These are phyloP conservation scores for Gnetum montanum DNA, from an alignment of 75 land plant genomes.

Conservation along the genomic window DNA sequence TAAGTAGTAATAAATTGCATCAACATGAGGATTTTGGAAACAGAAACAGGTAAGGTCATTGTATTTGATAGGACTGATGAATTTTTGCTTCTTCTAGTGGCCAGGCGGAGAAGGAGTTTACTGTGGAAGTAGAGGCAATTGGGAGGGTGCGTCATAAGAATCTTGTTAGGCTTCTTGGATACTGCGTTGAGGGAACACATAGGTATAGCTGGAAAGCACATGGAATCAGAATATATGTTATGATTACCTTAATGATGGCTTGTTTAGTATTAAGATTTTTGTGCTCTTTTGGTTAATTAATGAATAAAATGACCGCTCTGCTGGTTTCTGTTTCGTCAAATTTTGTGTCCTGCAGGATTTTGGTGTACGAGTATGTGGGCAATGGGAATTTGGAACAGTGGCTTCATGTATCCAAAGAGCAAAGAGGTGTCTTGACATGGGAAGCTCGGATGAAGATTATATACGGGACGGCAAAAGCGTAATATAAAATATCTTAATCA, in stretches of 20 bases:
- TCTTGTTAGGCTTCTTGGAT: constrained; percentile 83
- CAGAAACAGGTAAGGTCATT: too few species aligned
- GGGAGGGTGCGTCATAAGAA: constrained; percentile 95
- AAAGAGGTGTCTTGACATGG: constrained; percentile 40
- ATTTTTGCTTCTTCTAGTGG: constrained; percentile 34
- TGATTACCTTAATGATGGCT: background rate
- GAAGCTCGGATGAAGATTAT: constrained; percentile 67
- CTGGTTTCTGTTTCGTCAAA: too few species aligned
- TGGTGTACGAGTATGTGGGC: constrained; percentile 64
- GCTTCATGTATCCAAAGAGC: constrained; percentile 55
- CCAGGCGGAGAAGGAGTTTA: constrained; percentile 94
- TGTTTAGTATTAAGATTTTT: background rate
- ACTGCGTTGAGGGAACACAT: constrained; percentile 86
- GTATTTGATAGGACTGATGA: too few species aligned
- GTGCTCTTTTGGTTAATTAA: background rate
- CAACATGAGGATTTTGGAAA: background rate
- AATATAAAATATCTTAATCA: background rate
- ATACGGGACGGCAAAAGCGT: constrained; percentile 56
- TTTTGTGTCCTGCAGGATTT: constrained; percentile 44
- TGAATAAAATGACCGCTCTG: too few species aligned
- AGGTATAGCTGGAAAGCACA: too few species aligned
- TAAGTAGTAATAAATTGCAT: too few species aligned
- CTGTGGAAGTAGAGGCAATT: constrained; percentile 93
- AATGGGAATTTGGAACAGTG: constrained; percentile 71
- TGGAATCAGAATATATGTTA: background rate